Percentiles rank a stretch among this genome's conserved stretches.
phyloP scores from a whole-genome alignment of 2,329 filamentous ascomycete genomes.

The Alternaria triticimaculans region DNA sequence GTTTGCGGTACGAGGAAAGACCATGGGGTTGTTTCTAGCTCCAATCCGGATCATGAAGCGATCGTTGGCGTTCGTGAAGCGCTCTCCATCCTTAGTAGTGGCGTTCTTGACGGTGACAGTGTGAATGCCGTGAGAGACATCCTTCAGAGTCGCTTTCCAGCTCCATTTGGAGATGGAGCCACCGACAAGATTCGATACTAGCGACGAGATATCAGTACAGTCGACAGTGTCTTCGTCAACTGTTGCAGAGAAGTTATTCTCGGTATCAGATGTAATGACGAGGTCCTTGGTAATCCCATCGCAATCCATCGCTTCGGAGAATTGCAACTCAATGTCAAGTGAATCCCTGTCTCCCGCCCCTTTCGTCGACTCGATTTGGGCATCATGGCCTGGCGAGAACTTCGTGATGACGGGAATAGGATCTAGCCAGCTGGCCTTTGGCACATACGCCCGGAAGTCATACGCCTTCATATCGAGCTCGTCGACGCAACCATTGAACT shows the following conservation, averaged over 20 bases:
- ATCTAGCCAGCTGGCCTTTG: constrained; percentile 56
- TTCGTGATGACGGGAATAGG: constrained; percentile 66
- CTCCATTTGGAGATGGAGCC: constrained; percentile 30
- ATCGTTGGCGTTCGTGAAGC: constrained; percentile 61
- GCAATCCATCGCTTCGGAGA: neutral
- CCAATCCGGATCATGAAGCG: constrained; percentile 69
- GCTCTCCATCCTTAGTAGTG: constrained; percentile 51
- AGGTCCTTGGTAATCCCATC: neutral
- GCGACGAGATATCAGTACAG: neutral
- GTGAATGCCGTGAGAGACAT: constrained; percentile 68
- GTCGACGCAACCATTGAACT: constrained; percentile 64
- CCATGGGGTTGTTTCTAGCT: constrained; percentile 57
- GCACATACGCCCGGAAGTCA: constrained; percentile 67
- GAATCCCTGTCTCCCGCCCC: constrained; percentile 43
- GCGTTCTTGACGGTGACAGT: constrained; percentile 64
- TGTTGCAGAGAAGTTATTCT: neutral
- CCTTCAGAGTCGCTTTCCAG: constrained; percentile 59
- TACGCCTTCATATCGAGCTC: constrained; percentile 61
- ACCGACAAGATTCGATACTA: neutral
- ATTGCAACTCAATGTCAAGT: neutral
- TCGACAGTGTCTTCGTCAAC: neutral
- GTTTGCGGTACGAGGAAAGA: neutral
- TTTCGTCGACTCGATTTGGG: constrained; percentile 59
- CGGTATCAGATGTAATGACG: neutral
- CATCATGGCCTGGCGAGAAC: constrained; percentile 68